Conservation (phyloP, 805 yeast genomes). For the Cyberlindnera subsufficiens region DNA sequence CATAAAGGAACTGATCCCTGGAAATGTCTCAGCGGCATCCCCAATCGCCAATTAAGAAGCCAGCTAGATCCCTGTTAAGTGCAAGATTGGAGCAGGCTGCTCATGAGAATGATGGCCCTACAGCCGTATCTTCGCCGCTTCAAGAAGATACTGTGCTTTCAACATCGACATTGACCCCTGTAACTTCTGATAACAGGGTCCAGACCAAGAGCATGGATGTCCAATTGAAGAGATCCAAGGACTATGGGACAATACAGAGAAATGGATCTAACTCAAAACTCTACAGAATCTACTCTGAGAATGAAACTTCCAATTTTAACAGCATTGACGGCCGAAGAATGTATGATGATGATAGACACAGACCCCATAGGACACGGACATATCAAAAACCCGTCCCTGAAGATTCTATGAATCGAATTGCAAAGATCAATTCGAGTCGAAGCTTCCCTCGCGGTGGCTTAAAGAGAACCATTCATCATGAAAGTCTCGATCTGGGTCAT, state of each 20-base stretch:
- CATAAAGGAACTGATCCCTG: no score
- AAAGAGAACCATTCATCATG: not conserved
- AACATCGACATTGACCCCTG: not conserved
- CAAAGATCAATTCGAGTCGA: conserved; percentile 7
- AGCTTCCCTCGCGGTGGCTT: not conserved
- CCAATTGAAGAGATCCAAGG: not conserved
- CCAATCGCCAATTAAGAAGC: no score
- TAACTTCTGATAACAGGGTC: not conserved
- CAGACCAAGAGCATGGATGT: not conserved
- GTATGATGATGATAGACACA: conserved; percentile 45
- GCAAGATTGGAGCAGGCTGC: no score
- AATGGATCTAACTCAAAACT: conserved; percentile 25
- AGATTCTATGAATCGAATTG: conserved; percentile 8
- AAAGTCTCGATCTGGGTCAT: not conserved
- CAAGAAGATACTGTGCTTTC: not conserved
- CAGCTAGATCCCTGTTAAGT: no score
- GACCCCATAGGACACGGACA: conserved; percentile 29
- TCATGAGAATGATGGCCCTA: no score
- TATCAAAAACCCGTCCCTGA: conserved; percentile 1
- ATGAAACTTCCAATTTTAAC: conserved; percentile 57
- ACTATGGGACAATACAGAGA: not conserved
- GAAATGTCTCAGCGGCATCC: no score
- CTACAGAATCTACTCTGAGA: conserved; percentile 58
- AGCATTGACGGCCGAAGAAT: conserved; percentile 46
- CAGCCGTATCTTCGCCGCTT: no score